These are phyloP conservation scores for Medakamo hakoo DNA, from an alignment of 139 green algal species.

Conservation along the genomic window DNA sequence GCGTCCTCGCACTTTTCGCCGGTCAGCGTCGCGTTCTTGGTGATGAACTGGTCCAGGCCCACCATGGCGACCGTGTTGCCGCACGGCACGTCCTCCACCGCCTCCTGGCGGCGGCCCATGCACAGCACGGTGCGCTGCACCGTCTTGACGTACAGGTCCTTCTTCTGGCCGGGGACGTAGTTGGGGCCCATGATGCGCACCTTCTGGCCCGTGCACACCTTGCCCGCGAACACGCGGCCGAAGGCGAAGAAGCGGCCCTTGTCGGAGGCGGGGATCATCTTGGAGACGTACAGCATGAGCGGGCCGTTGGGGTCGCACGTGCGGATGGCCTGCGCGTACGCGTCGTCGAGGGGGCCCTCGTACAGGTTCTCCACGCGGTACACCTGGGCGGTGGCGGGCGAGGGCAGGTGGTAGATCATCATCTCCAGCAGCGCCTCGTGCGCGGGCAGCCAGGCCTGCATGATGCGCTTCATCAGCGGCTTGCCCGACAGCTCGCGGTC, in stretches of 20 bases:
- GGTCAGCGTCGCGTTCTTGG: conserved; percentile 94
- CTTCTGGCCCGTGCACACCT: conserved; percentile 67
- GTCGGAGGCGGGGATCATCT: conserved; percentile 97
- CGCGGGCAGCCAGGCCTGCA: conserved; percentile 91
- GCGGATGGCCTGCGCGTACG: conserved; percentile 80
- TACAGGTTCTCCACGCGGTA: conserved; percentile 97
- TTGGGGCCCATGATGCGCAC: conserved; percentile 98
- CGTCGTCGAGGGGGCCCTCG: conserved; percentile 92
- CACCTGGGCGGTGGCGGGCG: conserved; percentile 71
- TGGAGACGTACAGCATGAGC: conserved; percentile 98
- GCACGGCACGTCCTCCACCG: conserved; percentile 94
- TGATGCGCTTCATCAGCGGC: conserved; percentile 75
- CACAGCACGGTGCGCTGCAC: conserved; percentile 98
- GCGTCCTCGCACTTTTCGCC: conserved; percentile 69
- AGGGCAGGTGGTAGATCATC: conserved; percentile 89
- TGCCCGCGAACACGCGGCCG: conserved; percentile 91
- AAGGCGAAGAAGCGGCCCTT: conserved; percentile 99
- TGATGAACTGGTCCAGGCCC: conserved; percentile 97
- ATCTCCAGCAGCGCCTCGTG: conserved; percentile 92
- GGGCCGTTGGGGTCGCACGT: conserved; percentile 90
- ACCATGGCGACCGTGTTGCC: conserved; percentile 97
- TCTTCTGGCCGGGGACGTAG: conserved; percentile 95
- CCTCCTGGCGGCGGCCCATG: conserved; percentile 94
- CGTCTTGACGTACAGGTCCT: conserved; percentile 97
- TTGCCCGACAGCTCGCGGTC: conserved; percentile 92